Evolutionary conservation across 192 early-diverging fungal genomes (phyloP).

Genomic region (Entophlyctis helioformis): DNA sequence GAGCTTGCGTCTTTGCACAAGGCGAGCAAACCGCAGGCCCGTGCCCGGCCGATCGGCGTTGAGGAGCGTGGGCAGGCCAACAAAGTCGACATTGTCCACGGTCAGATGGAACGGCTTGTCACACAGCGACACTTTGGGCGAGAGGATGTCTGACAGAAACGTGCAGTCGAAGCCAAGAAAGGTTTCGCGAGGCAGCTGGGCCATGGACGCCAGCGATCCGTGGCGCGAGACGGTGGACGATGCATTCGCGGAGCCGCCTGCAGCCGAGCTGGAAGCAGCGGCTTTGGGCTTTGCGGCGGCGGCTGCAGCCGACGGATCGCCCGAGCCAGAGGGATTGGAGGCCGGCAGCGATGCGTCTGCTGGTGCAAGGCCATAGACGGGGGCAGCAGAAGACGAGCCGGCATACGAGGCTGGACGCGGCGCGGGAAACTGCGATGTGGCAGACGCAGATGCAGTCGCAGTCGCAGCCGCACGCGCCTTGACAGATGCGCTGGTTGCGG

Average conservation of each 20-base stretch:
- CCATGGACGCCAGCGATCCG: no score
- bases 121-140: slow-evolving; percentile 68
- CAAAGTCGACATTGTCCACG: slow-evolving; percentile 76
- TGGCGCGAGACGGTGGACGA: no score
- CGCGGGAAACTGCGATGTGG: no score
- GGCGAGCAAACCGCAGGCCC: slow-evolving; percentile 28
- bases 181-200: no score
- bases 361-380: no score
- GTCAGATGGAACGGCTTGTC: slow-evolving; percentile 76
- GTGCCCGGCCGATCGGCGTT: slow-evolving; percentile 45
- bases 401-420: no score
- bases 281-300: neutral
- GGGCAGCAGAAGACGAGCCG: no score
- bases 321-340: neutral
- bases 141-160: slow-evolving; percentile 74
- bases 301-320: neutral
- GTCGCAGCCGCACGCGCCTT: no score
- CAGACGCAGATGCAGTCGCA: no score
- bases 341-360: no score
- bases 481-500: no score
- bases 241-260: neutral
- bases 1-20: slow-evolving; percentile 22
- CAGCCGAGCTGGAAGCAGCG: neutral
- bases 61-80: slow-evolving; percentile 50
- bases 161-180: slow-evolving; percentile 62